Base-by-base conservation (phyloP, 345 rosid genomes). In the Eucalyptus tenuipes region DNA sequence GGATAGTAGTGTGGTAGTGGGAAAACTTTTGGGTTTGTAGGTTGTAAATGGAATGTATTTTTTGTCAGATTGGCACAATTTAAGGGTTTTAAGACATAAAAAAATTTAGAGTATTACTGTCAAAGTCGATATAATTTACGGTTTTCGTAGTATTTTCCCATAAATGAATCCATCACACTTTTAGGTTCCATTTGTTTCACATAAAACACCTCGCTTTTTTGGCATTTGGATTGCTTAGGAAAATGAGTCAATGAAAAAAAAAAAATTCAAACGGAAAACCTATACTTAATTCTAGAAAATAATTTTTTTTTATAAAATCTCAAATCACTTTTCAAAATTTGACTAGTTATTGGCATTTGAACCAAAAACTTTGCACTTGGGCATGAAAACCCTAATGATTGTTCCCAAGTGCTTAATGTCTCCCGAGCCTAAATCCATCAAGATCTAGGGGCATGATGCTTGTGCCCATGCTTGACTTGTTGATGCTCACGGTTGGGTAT, bases 151-250 rank as follows among this genome's bases (percentile, higher is more conserved):
- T 59, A 59, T 6, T 59, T 59, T 59, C 31, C 31, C 68, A 59
- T 59, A 3, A 13, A 59, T 5, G 7, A 59, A 59, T 12, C 66
- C 15, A 25, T 29, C 68, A 59, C 2, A 27, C 31, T 11, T 59
- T 59, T 59, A 59, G 33, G n/a, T 13, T 59, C 7, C 8, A 0
- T 59, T 59, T 59, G 68, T 27, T 12, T 27, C 0, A 13, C 2
- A 0, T 0, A 59, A 27, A 12, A 59, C 31, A 59, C 2, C 2
- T 59, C 0, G 2, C 68, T 3, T 59, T 59, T 59, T 13, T 27
- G 15, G 33, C 7, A 59, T 27, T 27, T 11, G 33, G 31, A 59
- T 12, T 0, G 4, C 16, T 59, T 5, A 59, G 31, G 2, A 59
- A 59, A 27, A 59, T 59, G 8, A 59, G 16, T 59, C 3, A 59